These are phyloP conservation scores for Juncus inflexus DNA, from an alignment of 176 grass and related monocot genomes.

Conservation along the genomic window DNA sequence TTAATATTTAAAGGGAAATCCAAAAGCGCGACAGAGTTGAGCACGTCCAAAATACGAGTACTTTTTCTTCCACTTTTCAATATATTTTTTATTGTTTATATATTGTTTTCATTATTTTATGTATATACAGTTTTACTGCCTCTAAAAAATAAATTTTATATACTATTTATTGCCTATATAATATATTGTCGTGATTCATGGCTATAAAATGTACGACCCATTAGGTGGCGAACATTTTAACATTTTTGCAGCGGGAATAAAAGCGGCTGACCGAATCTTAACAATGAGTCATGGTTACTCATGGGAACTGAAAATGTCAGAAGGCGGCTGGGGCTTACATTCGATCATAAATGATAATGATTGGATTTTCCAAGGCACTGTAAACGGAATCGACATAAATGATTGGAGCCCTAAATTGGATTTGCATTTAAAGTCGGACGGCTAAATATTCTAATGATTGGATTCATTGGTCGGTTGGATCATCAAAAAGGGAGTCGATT, in stretches of 20 bases:
- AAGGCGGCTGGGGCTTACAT: slow-evolving; percentile 92
- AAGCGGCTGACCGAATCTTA: slow-evolving; percentile 72
- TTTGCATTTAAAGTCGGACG: slow-evolving; percentile 65
- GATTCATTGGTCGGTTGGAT: slow-evolving; percentile 84
- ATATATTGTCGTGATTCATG: too few species aligned
- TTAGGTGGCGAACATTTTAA: slow-evolving; percentile 87
- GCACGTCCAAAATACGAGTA: too few species aligned
- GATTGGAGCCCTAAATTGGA: slow-evolving; percentile 83
- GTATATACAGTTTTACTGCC: too few species aligned
- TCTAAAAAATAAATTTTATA: too few species aligned
- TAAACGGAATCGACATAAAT: slow-evolving; percentile 76
- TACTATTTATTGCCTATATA: too few species aligned
- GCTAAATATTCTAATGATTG: slow-evolving; percentile 68
- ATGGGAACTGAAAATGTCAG: slow-evolving; percentile 82
- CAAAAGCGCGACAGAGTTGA: too few species aligned
- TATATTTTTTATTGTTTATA: too few species aligned
- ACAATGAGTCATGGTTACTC: slow-evolving; percentile 93
- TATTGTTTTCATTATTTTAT: too few species aligned
- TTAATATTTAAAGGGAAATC: too few species aligned
- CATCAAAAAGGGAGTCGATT: slow-evolving; percentile 91
- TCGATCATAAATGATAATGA: slow-evolving; percentile 59
- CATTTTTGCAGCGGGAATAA: slow-evolving; percentile 88
- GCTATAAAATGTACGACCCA: slow-evolving; percentile 28
- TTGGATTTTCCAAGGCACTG: slow-evolving; percentile 87
- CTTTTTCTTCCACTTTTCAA: too few species aligned